These are phyloP conservation scores for Trichophyton schoenleinii DNA, from an alignment of 2,329 filamentous ascomycete species.

Conservation along the genomic window DNA sequence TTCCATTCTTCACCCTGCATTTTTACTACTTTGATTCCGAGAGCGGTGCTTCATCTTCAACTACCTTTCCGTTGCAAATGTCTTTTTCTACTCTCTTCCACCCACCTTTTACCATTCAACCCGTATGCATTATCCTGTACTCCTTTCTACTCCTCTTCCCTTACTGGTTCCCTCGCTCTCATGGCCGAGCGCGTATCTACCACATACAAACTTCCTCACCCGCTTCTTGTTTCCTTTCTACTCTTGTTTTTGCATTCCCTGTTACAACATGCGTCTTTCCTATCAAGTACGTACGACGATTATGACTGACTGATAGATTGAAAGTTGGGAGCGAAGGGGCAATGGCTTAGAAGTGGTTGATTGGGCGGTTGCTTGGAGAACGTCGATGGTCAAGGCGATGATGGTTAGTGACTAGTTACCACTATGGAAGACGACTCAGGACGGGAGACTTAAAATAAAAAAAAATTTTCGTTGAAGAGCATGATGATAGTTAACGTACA, in stretches of 20 bases:
- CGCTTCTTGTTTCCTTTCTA: neutral
- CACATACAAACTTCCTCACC: neutral
- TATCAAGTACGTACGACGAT: neutral
- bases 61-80: too few species aligned
- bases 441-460: neutral
- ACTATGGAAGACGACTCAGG: too few species aligned
- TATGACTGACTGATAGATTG: constrained; percentile 2
- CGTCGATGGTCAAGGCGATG: neutral
- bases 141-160: neutral
- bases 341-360: neutral
- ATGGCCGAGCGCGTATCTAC: neutral
- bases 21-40: too few species aligned
- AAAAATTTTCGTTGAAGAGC: neutral
- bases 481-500: too few species aligned
- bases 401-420: neutral
- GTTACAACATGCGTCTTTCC: neutral
- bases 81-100: neutral
- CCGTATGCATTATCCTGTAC: neutral
- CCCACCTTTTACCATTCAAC: neutral
- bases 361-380: neutral
- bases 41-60: too few species aligned
- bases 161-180: too few species aligned
- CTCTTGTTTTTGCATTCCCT: neutral
- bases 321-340: neutral
- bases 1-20: too few species aligned